Base-by-base conservation (phyloP, 2,329 filamentous ascomycete species). In the Xylariaceae sp. region DNA sequence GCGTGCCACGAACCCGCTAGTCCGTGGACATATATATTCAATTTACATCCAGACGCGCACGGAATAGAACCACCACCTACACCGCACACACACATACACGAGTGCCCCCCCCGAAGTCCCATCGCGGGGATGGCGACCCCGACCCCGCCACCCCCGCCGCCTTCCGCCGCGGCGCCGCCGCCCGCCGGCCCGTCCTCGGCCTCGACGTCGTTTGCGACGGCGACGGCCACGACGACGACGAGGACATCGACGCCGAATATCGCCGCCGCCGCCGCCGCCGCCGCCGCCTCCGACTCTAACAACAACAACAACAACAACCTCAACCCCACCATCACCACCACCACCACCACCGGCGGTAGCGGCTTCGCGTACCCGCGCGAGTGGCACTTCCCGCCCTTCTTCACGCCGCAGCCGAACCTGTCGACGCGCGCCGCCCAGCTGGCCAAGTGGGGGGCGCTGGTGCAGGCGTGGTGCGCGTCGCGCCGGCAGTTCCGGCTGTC, bases 371-470 rank as follows among this genome's bases (percentile, higher is more conserved):
- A 77, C 58, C 77, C 77, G 4, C 69, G 67, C 47, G 73, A 77
- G 57, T 83, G 88, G 70, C 65, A 67, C 63, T 90, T 87, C 66
- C 85, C 85, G 0, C 80, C 85, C 53, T 89, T 92, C 78, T 92
- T 84, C 75, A 88, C 83, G 36, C 77, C 77, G 35, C 85, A 92
- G 60, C 75, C 80, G 22, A 86, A 86, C 63, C 68, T 77, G 40
- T 72, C 74, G 19, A 90, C 83, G 8, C 80, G 73, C 54, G 75
- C 80, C 60, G 77, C 80, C 29, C 86, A 92, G 55, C 78, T 88
- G 40, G 67, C 74, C 38, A 89, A 89, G 61, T 98, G 92, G 92
- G 79, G 83, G n/a, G 60, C 75, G 19, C 75, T 95, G 12, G 77
- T 96, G 53, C 86, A 88, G 40, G 61, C 80, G 53, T 95, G 94